Conservation (phyloP, 2,329 filamentous ascomycete species). For the Neopestalotiopsis sp. region DNA sequence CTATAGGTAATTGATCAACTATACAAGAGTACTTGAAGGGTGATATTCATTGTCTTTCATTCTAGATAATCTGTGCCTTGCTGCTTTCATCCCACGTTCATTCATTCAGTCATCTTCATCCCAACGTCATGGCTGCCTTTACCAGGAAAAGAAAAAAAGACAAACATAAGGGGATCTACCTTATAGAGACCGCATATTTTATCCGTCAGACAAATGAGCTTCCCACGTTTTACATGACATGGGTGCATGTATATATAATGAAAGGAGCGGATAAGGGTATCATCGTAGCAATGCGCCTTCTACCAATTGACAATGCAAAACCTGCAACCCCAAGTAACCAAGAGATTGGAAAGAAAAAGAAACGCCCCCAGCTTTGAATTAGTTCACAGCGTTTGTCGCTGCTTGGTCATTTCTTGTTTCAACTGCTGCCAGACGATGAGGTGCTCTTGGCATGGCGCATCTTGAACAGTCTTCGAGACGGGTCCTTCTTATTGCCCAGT, state of each 20-base stretch:
- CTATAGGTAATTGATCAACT: too few species aligned
- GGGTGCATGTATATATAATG: background rate
- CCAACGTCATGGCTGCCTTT: background rate
- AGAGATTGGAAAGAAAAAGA: background rate
- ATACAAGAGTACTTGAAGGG: background rate
- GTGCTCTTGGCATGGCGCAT: slow-evolving; percentile 13
- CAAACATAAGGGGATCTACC: background rate
- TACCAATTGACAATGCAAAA: background rate
- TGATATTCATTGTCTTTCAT: background rate
- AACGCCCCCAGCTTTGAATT: too few species aligned
- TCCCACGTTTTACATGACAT: background rate
- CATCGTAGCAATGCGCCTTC: slow-evolving; percentile 3
- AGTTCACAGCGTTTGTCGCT: too few species aligned
- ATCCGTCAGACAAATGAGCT: background rate
- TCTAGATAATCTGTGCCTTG: background rate
- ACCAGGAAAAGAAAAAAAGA: background rate
- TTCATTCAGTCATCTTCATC: background rate
- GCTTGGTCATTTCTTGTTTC: background rate
- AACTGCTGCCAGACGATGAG: slow-evolving; percentile 6
- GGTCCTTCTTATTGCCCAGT: slow-evolving; percentile 19
- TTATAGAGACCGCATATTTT: background rate
- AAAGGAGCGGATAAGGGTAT: slow-evolving; percentile 2
- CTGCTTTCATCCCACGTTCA: background rate
- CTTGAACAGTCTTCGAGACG: slow-evolving; percentile 7
- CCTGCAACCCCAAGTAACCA: background rate